A percentile compares a stretch with the other conserved stretches of the same genome.
These are phyloP conservation scores for Bipolaris victoriae DNA, from an alignment of 2,329 filamentous ascomycete genomes.

Conservation along the genomic window DNA sequence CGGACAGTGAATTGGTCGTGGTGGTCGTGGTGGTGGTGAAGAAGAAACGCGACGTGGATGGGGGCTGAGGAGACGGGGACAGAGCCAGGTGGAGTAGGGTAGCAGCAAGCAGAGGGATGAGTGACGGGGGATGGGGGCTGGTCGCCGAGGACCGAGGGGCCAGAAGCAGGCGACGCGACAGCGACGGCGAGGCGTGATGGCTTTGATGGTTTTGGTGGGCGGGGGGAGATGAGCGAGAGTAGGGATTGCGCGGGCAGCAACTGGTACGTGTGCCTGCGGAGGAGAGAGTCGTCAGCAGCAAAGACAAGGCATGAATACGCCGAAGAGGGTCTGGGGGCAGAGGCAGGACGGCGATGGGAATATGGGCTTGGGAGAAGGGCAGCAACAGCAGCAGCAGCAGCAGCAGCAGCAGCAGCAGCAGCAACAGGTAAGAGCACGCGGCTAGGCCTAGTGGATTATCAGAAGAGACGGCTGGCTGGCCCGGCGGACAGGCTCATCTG, in stretches of 20 bases:
- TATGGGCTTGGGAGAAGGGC: constrained; percentile 7
- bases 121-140: neutral
- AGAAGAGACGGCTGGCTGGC: constrained; percentile 16
- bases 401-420: constrained; percentile 2
- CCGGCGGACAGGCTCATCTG: constrained; percentile 17
- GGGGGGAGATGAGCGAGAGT: too few species aligned
- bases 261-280: too few species aligned
- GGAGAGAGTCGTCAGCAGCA: too few species aligned
- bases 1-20: neutral
- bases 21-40: neutral
- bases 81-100: constrained; percentile 1
- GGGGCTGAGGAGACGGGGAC: neutral
- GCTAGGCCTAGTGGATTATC: constrained; percentile 6
- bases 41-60: too few species aligned
- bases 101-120: neutral
- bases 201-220: neutral
- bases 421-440: constrained; percentile 11
- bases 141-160: neutral
- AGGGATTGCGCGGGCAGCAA: too few species aligned
- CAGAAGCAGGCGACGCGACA: neutral
- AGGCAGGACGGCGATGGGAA: constrained; percentile 10
- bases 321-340: neutral
- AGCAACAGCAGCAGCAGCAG: constrained; percentile 9
- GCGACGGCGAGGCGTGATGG: neutral
- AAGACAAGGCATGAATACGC: neutral